Percentiles rank a stretch among this genome's conserved stretches.
Evolutionary conservation across 2,329 filamentous ascomycete genomes (phyloP).

Genomic region (Stemphylium beticola): DNA sequence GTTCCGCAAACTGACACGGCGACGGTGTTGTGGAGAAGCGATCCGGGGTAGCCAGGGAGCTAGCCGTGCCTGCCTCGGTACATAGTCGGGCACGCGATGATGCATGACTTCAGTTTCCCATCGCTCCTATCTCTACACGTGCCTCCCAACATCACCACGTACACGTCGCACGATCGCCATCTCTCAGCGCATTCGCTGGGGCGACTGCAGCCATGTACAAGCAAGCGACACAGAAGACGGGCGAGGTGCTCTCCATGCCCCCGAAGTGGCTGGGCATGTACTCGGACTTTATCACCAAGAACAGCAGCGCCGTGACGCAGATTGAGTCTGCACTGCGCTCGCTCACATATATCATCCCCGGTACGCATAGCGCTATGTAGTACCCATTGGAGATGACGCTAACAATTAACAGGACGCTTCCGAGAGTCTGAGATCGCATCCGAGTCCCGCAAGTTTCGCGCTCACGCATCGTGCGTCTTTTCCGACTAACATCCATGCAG

Average conservation of each 20-base stretch:
- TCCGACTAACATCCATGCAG: conserved; percentile 45
- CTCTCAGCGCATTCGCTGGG: conserved; percentile 21
- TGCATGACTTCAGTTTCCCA: conserved; percentile 34
- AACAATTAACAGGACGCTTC: conserved; percentile 69
- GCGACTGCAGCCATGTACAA: conserved; percentile 43
- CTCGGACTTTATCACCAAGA: conserved; percentile 91
- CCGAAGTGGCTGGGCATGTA: conserved; percentile 74
- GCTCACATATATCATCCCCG: conserved; percentile 94
- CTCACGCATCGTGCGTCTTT: conserved; percentile 7
- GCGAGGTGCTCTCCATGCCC: conserved; percentile 62
- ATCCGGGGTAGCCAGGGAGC: conserved; percentile 18
- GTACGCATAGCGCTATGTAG: conserved; percentile 50
- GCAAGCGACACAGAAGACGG: conserved; percentile 49
- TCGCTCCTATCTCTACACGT: conserved; percentile 33
- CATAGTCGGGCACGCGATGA: conserved; percentile 13
- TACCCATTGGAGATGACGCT: conserved; percentile 16
- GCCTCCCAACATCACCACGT: conserved; percentile 16
- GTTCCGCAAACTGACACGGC: background rate
- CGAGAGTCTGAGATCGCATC: conserved; percentile 94
- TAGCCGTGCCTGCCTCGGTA: conserved; percentile 41
- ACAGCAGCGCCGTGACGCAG: conserved; percentile 89
- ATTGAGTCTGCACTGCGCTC: conserved; percentile 93
- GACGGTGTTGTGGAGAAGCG: conserved; percentile 4
- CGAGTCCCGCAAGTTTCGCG: conserved; percentile 69
- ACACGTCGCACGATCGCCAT: conserved; percentile 22